These are phyloP conservation scores for Neltuma alba DNA, from an alignment of 306 rosid genomes.

Conservation along the genomic window DNA sequence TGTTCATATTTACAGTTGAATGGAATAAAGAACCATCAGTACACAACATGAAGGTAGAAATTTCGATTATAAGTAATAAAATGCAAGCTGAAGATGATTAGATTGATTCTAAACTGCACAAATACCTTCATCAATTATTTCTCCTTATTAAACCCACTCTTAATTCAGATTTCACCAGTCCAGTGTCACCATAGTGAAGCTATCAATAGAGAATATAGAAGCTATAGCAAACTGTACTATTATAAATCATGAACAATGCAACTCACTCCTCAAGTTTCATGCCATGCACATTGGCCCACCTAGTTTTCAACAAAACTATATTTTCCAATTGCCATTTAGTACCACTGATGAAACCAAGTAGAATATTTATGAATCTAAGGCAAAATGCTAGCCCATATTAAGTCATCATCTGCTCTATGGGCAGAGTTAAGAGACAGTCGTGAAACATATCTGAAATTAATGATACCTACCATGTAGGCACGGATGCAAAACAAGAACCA, in stretches of 20 bases:
- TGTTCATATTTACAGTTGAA: not conserved
- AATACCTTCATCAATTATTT: not conserved
- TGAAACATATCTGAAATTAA: not conserved
- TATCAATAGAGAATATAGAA: not conserved
- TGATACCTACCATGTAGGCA: not conserved
- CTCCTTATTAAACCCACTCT: not conserved
- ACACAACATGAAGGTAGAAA: conserved; percentile 2
- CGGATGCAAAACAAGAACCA: not conserved
- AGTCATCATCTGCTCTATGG: not conserved
- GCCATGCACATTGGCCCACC: not conserved
- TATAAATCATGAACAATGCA: not conserved
- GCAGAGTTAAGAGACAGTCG: not conserved
- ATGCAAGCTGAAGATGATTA: not conserved
- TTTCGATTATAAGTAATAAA: not conserved
- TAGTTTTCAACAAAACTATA: not conserved
- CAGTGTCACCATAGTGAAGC: not conserved
- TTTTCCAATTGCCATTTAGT: not conserved
- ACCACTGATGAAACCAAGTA: not conserved
- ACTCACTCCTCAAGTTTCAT: not conserved
- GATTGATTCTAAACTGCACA: not conserved
- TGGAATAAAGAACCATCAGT: conserved; percentile 14
- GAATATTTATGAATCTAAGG: not conserved
- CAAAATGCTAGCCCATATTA: not conserved
- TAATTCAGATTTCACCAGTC: conserved; percentile 20
- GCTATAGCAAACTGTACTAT: not conserved